Conservation (phyloP, 2,329 filamentous ascomycete species). For the Ilyonectria mors-panacis region DNA sequence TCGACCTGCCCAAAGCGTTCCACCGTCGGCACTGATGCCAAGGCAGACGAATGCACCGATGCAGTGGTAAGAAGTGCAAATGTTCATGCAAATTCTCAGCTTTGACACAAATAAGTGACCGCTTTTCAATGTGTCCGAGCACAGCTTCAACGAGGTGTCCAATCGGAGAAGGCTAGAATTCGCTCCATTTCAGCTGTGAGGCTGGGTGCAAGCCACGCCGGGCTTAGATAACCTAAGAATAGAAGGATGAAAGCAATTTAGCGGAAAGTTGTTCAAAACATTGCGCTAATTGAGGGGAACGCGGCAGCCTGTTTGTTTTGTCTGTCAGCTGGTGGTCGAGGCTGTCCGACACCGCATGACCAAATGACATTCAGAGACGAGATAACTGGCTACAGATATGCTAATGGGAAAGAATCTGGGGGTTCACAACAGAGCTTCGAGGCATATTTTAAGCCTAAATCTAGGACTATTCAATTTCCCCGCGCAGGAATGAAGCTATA, state of each 20-base stretch:
- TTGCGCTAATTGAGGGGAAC: background rate
- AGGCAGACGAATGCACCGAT: background rate
- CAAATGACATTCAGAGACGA: background rate
- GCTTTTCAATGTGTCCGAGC: background rate
- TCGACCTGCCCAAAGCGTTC: background rate
- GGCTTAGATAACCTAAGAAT: background rate
- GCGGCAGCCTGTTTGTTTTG: background rate
- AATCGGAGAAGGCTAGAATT: background rate
- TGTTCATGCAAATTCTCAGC: background rate
- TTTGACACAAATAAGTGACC: background rate
- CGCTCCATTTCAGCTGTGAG: background rate
- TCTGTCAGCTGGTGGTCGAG: background rate
- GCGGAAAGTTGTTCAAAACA: background rate
- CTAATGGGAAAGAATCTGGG: background rate
- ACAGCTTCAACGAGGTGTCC: background rate
- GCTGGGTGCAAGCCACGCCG: background rate
- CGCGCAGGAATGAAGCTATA: background rate
- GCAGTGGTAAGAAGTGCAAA: background rate
- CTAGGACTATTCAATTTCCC: background rate
- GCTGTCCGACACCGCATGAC: background rate
- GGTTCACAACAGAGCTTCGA: background rate
- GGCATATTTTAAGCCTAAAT: background rate
- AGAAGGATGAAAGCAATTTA: background rate
- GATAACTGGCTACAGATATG: background rate
- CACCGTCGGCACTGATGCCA: background rate